Evolutionary conservation across 148 eudicot genomes (phyloP).

Genomic region (Hydrangea macrophylla): DNA sequence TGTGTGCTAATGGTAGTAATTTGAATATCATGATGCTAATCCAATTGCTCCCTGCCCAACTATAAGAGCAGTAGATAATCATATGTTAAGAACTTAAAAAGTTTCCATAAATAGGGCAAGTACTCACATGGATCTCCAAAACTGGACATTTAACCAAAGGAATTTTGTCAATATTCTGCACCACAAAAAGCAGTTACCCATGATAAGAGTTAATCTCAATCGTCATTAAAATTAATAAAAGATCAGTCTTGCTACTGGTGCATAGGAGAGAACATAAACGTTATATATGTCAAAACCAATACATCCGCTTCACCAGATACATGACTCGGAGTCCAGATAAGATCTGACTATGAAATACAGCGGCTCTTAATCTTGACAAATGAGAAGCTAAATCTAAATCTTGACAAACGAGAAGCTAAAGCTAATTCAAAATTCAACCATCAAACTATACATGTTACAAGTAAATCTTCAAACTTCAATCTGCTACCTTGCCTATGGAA

Average conservation of each 20-base stretch:
- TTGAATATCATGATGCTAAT: no score
- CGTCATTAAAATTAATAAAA: not conserved
- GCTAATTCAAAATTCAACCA: slow-evolving; percentile 11
- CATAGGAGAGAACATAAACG: slow-evolving; percentile 29
- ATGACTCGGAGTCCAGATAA: slow-evolving; percentile 89
- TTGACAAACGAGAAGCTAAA: slow-evolving; percentile 40
- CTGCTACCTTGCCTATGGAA: slow-evolving; percentile 79
- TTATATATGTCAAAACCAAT: slow-evolving; percentile 97
- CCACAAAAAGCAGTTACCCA: slow-evolving; percentile 14
- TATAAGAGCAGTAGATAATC: no score
- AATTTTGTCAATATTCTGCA: slow-evolving; percentile 85
- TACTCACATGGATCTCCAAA: slow-evolving; percentile 79
- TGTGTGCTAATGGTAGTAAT: no score
- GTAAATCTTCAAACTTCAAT: not conserved
- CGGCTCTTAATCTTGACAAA: slow-evolving; percentile 70
- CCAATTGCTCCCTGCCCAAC: no score
- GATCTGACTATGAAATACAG: slow-evolving; percentile 90
- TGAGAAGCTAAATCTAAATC: slow-evolving; percentile 83
- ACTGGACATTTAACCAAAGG: slow-evolving; percentile 55
- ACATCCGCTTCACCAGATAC: slow-evolving; percentile 86
- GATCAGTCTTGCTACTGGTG: not conserved
- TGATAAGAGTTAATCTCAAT: not conserved
- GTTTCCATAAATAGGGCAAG: not conserved
- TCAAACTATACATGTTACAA: not conserved
- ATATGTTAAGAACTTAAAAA: not conserved